Base-by-base conservation (phyloP, 768 basidiomycete genomes). In the Termitomyces heimii region DNA sequence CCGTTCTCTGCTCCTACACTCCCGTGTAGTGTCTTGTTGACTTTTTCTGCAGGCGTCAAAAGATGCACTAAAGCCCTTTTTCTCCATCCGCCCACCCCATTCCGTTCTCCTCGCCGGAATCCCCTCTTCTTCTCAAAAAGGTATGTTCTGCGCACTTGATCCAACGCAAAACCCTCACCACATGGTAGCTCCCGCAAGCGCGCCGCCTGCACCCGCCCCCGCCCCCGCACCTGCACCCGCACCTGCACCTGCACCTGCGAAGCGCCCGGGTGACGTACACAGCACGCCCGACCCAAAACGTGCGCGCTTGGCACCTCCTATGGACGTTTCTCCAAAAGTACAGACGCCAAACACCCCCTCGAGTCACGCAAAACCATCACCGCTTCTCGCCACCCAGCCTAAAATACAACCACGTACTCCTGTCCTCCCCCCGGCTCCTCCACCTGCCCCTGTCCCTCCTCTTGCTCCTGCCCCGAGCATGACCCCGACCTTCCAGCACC, bases 51-150 rank as follows among this genome's bases (percentile, higher is more conserved):
- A 80, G 78, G 65, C 72, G 39, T 69, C 75, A 12, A 63, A 71
- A 34, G 63, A 71, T 4, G 56, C 66, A 10, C 59, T 65, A 6
- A 77, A 81, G 1, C 81, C 83, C 4, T 89, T 85, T 83, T 89
- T 87, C 65, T 59, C 70, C 20, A 76, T 83, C 10, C 75, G 74
- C 12, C 53, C 77, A 1, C 68, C 73, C 0, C 81, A 85, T 65
- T 60, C 66, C 5, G 58, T 87, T 13, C 70, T 77, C 5, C 68
- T 88, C 0, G 70, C 77, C 35, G 79, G 83, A 6, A 80, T 81
- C 55, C 83, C 28, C 58, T 64, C 69, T 67, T 62, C 59, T 58
- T 55, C 56, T 62, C 75, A 63, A 66, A 77, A 72, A 62, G 54
- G 62, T 66, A 47, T n/a, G 47, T 28, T 16, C 4, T 42, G n/a